Evolutionary conservation across 441 rosid genomes (phyloP), one percentile per base, ranked within the genome.

Genomic region (Eutrema salsugineum): DNA sequence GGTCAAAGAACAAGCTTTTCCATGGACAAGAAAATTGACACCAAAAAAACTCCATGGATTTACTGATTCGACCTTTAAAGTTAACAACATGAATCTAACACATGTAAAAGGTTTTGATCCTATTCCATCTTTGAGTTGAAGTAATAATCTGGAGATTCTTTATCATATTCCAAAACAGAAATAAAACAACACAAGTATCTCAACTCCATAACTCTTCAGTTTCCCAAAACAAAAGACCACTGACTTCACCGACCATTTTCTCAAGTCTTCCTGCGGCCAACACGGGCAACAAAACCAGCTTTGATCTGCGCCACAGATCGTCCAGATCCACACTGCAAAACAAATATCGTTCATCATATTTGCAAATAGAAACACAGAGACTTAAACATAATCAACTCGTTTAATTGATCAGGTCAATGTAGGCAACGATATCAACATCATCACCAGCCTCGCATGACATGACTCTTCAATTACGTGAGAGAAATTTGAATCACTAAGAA

Each of bases 251-350:
- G 14, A 48, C 62, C 57, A 15, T 30, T 68, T 36, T 49, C 72
- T 83, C 61, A 89, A 33, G 94, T 82, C 65, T 83, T 91, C 69
- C 96, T 86, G 17, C 97, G 91, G 44, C 94, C 91, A 68, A 89
- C 95, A 68, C 91, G 97, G 11, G 90, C 97, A 75, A 90, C 95
- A 46, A 88, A 91, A 55, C 94, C 93, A 68, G 91, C 90, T 81
- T 85, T 91, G 63, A 89, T 91, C 27, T 82, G 92, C 44, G 95
- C 90, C 70, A 91, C 98, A 24, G 99, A 94, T 71, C 98, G 80
- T 66, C 94, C 96, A 39, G 96, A 94, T 24, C 97, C 97, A 81
- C 98, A 92, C 99, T 90, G 89, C 81, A 83, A 63, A 64, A 63
- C 39, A 69, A 15, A 27, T 15, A 39, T 0, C 28, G 14, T 69